A percentile compares a stretch with the other conserved stretches of the same genome.
phyloP scores from a whole-genome alignment of 106 monocot species.

The Phalaenopsis equestris region DNA sequence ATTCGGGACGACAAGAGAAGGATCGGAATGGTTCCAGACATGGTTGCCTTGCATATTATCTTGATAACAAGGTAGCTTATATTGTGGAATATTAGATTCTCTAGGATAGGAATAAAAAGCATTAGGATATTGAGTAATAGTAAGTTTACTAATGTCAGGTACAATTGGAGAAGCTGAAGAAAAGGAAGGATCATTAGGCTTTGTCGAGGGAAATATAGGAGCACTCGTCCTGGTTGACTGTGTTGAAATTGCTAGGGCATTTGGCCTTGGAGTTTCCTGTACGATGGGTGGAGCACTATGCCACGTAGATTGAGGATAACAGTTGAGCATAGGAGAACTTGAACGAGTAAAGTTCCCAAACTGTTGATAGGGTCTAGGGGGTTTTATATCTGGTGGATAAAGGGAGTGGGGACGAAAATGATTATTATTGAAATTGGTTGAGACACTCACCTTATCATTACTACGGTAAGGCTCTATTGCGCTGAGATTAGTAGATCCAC shows the following conservation, averaged over 20 bases:
- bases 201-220: neutral
- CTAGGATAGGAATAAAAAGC: conserved; percentile 1
- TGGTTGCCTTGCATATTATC: conserved; percentile 21
- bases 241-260: neutral
- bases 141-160: conserved; percentile 25
- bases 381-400: neutral
- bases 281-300: conserved; percentile 4
- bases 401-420: neutral
- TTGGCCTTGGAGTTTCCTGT: conserved; percentile 7
- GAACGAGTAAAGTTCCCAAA: conserved; percentile 4
- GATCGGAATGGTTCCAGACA: conserved; percentile 15
- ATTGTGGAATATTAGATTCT: too few relatives aligned
- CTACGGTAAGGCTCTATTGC: neutral
- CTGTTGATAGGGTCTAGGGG: conserved; percentile 13
- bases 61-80: conserved; percentile 12
- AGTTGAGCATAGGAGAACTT: conserved; percentile 15
- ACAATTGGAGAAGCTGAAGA: conserved; percentile 2
- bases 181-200: conserved; percentile 19
- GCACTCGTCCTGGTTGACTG: neutral
- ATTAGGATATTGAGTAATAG: conserved; percentile 20
- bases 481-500: neutral
- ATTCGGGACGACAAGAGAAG: conserved; percentile 12
- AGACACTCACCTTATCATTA: neutral
- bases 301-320: conserved; percentile 11
- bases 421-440: neutral